phyloP scores from a whole-genome alignment of 139 green algal genomes.

The Asterochloris sp. region DNA sequence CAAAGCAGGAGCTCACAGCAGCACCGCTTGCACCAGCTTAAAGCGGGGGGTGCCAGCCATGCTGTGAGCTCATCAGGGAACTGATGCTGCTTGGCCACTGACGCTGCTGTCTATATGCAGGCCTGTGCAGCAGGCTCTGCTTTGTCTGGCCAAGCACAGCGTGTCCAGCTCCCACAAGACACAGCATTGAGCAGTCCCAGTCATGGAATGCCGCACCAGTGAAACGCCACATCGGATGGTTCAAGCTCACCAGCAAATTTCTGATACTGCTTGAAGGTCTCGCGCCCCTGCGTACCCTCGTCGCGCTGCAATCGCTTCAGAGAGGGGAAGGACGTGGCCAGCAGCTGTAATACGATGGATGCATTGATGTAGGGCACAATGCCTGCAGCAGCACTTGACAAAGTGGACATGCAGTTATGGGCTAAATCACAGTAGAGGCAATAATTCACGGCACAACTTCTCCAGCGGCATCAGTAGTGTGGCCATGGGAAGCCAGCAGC shows the following conservation, averaged over 20 bases:
- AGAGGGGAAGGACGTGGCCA: slow-evolving; percentile 78
- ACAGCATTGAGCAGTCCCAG: background rate
- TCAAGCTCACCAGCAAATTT: slow-evolving; percentile 36
- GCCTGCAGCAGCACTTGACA: slow-evolving; percentile 29
- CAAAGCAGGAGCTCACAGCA: no score
- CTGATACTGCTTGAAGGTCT: slow-evolving; percentile 90
- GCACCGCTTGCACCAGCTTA: no score
- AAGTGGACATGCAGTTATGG: no score
- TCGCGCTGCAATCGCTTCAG: slow-evolving; percentile 97
- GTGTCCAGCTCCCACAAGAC: no score
- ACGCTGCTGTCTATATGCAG: no score
- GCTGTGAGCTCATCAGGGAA: no score
- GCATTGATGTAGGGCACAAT: slow-evolving; percentile 99
- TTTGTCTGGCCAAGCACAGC: background rate
- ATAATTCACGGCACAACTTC: no score
- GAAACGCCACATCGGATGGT: background rate
- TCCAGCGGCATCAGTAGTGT: background rate
- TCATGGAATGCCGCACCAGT: background rate
- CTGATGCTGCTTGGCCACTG: no score
- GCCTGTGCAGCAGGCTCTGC: no score
- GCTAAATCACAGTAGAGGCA: no score
- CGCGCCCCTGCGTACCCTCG: slow-evolving; percentile 84
- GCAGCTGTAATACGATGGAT: slow-evolving; percentile 92
- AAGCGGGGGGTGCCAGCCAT: no score
- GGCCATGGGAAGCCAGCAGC: no score